A percentile compares a stretch with the other conserved stretches of the same genome.
Evolutionary conservation across 2,329 filamentous ascomycete species (phyloP).

Genomic region (Talaromyces amestolkiae): DNA sequence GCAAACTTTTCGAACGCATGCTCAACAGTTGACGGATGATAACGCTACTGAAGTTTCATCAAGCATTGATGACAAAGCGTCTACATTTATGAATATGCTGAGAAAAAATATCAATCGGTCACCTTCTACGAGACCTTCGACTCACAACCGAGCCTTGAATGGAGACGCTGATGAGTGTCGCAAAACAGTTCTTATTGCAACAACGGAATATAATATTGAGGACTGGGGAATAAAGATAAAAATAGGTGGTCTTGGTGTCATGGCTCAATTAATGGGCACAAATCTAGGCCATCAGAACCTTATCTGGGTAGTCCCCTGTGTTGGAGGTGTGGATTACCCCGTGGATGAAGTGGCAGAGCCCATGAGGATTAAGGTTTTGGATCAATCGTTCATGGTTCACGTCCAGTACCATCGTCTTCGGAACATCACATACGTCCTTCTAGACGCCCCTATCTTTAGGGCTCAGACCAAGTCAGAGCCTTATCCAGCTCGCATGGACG

Average conservation of each 20-base stretch:
- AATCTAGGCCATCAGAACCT: slow-evolving; percentile 59
- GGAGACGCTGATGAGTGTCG: slow-evolving; percentile 21
- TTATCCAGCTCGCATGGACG: slow-evolving; percentile 63
- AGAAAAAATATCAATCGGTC: slow-evolving; percentile 11
- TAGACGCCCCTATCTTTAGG: slow-evolving; percentile 62
- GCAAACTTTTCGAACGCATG: slow-evolving; percentile 32
- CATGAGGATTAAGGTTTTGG: slow-evolving; percentile 58
- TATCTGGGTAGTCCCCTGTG: slow-evolving; percentile 57
- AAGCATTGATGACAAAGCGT: slow-evolving; percentile 24
- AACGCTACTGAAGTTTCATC: slow-evolving; percentile 24
- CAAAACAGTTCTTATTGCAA: slow-evolving; percentile 59
- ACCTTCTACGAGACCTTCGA: background rate
- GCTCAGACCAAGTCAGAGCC: slow-evolving; percentile 58
- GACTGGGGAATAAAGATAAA: slow-evolving; percentile 66
- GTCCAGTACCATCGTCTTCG: slow-evolving; percentile 59
- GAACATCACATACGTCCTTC: slow-evolving; percentile 63
- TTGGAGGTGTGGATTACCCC: slow-evolving; percentile 60
- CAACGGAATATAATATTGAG: slow-evolving; percentile 66
- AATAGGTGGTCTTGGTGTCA: slow-evolving; percentile 64
- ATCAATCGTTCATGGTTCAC: slow-evolving; percentile 54
- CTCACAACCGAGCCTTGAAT: slow-evolving; percentile 15
- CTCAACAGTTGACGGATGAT: slow-evolving; percentile 7
- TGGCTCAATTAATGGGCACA: slow-evolving; percentile 63
- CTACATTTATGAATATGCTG: slow-evolving; percentile 13
- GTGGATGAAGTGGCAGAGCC: slow-evolving; percentile 54